These are phyloP conservation scores for Cerioporus squamosus DNA, from an alignment of 1,284 basidiomycete species.

Conservation along the genomic window DNA sequence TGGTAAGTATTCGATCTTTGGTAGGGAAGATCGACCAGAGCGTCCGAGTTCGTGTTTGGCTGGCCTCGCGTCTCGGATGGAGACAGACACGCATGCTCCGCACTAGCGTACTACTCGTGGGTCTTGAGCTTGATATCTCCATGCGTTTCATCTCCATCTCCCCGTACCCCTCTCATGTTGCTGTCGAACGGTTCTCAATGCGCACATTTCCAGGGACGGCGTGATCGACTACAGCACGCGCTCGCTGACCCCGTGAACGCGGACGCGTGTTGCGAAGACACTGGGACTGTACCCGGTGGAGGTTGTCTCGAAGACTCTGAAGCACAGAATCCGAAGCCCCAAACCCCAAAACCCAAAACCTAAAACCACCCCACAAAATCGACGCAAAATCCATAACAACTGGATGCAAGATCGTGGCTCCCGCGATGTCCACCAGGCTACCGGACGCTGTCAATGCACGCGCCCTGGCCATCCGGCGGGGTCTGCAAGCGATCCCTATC, in stretches of 20 bases:
- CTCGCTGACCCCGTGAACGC: constrained; percentile 1
- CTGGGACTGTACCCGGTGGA: not conserved
- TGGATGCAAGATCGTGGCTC: too few relatives aligned
- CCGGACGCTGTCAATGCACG: too few relatives aligned
- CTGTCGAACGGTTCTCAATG: constrained; percentile 8
- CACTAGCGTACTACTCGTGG: not conserved
- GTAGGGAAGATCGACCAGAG: not conserved
- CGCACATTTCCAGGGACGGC: constrained; percentile 15
- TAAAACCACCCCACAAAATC: not conserved
- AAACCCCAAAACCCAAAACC: not conserved
- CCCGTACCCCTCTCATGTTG: not conserved
- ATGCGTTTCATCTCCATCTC: not conserved
- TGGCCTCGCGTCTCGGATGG: too few relatives aligned
- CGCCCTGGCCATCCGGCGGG: too few relatives aligned
- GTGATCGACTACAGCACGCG: constrained; percentile 16
- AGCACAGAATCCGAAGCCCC: not conserved
- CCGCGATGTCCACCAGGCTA: too few relatives aligned
- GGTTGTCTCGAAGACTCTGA: not conserved
- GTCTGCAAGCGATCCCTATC: too few relatives aligned
- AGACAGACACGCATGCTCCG: constrained; percentile 1
- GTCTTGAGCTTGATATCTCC: not conserved
- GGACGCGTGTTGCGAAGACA: too few relatives aligned
- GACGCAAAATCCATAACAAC: too few relatives aligned
- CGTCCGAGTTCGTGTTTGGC: not conserved
- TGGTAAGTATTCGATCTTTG: constrained; percentile 29